Base-by-base conservation (phyloP, 352 stramenopile genomes). In the Thalassiosira oceanica region DNA sequence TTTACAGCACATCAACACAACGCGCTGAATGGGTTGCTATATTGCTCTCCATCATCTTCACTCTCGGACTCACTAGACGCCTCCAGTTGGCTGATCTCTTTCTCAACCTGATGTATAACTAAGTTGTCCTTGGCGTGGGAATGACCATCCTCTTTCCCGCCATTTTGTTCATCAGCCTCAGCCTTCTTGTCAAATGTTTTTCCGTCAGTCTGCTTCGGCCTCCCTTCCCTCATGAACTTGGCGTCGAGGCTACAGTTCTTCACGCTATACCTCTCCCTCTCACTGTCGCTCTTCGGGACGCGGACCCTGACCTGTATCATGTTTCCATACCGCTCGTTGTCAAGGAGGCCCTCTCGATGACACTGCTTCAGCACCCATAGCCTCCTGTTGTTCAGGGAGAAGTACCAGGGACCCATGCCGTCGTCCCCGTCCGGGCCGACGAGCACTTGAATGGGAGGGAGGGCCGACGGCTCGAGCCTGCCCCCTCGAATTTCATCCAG, bases 381-480 rank as follows among this genome's bases (percentile, higher is more conserved):
- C 50, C 85, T 41, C 41, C 82, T 48, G 75, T 90, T 92, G 54
- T 92, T 92, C 2, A 92, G 54, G 2, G 77, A 86, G 61, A 89
- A 90, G 41, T 90, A 92, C 77, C 80, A 89, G 20, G 62, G 51
- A 37, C 63, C 53, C 7, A 50, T 10, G 15, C 66, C 69, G 37
- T 83, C 63, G 18, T 57, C 61, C 41, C 77, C 61, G 33, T 80
- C 50, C 3, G 74, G 70, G 27, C 79, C 80, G 0, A 86, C 55
- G 1, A 90, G 29, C n/a, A 90, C 78, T 60, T 92, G 80, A 56
- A 92, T 92, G 5, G 74, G 78, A 21, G 83, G 85, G 18, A 92
- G 55, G 65, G 89, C 76, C 1, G 18, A 45, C 2, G 75, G 49
- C 20, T 43, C 33, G 1, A 85, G 57, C 29, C 67, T 42, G 13